Evolutionary conservation across 2,329 filamentous ascomycete genomes (phyloP).

Genomic region (Monosporascus ibericus): DNA sequence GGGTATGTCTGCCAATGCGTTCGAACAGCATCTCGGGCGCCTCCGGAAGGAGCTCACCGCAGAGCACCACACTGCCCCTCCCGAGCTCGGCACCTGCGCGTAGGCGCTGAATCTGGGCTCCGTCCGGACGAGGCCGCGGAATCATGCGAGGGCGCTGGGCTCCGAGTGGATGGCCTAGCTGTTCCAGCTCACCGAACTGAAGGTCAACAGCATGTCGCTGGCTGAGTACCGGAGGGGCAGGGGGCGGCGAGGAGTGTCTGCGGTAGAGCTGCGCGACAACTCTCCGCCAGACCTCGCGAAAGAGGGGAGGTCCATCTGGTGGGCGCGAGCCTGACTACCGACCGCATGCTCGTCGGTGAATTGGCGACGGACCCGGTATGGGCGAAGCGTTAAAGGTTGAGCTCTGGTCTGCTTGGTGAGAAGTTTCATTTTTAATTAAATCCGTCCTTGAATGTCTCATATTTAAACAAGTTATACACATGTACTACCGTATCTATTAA

Average conservation of each 20-base stretch:
- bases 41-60: constrained; percentile 28
- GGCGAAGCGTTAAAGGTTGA: constrained; percentile 30
- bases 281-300: constrained; percentile 31
- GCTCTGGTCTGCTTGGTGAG: constrained; percentile 31
- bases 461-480: no score
- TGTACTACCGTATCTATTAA: no score
- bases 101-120: constrained; percentile 34
- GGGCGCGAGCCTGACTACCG: constrained; percentile 27
- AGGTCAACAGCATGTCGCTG: constrained; percentile 19
- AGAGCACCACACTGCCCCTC: constrained; percentile 36
- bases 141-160: constrained; percentile 9
- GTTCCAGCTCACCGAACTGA: constrained; percentile 12
- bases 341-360: constrained; percentile 19
- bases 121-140: constrained; percentile 20
- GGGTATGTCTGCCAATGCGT: constrained; percentile 32
- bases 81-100: constrained; percentile 23
- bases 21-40: constrained; percentile 31
- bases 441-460: no score
- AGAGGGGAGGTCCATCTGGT: constrained; percentile 26
- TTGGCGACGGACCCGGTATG: constrained; percentile 31
- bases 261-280: constrained; percentile 37
- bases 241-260: constrained; percentile 23
- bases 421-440: constrained; percentile 21
- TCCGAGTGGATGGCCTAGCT: constrained; percentile 9
- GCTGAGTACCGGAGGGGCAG: constrained; percentile 8